Percentiles rank a stretch among this genome's conserved stretches.
Conservation (phyloP, 2,329 filamentous ascomycete genomes). For the Ophiocordyceps camponoti-saundersi region DNA sequence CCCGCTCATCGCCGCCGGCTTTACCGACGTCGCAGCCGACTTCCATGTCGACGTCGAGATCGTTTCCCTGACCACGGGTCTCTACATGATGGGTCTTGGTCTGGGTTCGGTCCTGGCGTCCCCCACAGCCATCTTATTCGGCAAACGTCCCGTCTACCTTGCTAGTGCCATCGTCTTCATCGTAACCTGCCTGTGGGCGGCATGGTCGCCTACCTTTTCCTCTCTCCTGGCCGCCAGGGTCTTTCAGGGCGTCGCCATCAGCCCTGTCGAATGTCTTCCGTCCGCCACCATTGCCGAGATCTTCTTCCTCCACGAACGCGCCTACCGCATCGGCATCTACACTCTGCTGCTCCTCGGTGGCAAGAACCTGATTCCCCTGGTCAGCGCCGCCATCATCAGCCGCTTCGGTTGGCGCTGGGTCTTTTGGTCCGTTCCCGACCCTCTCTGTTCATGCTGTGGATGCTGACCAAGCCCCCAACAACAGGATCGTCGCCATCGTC, state of each 20-base stretch:
- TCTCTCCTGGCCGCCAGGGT: constrained; percentile 71
- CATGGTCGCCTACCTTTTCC: constrained; percentile 60
- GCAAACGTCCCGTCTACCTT: constrained; percentile 84
- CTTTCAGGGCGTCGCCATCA: constrained; percentile 75
- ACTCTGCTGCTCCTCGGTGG: constrained; percentile 75
- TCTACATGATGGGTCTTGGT: constrained; percentile 90
- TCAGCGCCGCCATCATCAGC: constrained; percentile 73
- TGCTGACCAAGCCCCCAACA: neutral
- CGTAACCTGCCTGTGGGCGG: constrained; percentile 66
- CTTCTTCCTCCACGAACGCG: constrained; percentile 86
- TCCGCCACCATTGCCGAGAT: constrained; percentile 93
- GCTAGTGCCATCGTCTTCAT: constrained; percentile 63
- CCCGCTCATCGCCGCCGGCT: constrained; percentile 76
- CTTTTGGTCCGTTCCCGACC: constrained; percentile 45
- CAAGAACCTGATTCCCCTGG: constrained; percentile 77
- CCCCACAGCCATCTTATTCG: constrained; percentile 79
- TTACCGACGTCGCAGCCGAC: constrained; percentile 56
- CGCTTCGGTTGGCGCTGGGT: constrained; percentile 74
- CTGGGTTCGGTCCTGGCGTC: constrained; percentile 71
- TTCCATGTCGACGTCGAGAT: constrained; percentile 49
- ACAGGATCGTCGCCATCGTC: constrained; percentile 65
- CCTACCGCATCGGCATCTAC: constrained; percentile 86
- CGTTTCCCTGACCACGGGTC: constrained; percentile 73
- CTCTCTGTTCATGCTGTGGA: neutral
- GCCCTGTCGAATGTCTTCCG: constrained; percentile 80